These are phyloP conservation scores for Fusarium falciforme DNA, from an alignment of 2,329 filamentous ascomycete genomes.

Conservation along the genomic window DNA sequence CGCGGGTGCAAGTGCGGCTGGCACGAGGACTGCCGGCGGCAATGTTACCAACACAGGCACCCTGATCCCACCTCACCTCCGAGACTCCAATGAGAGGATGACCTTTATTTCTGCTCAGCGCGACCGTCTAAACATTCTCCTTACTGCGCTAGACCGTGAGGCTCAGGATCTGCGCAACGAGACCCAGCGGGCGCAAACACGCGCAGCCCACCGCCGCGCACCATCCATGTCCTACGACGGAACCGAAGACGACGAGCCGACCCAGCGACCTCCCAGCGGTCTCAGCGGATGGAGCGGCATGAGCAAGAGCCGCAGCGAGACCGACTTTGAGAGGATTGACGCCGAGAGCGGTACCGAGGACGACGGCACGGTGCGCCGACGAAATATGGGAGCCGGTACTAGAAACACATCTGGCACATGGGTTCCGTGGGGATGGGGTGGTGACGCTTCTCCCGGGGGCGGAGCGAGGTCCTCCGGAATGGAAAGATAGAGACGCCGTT, in stretches of 20 bases:
- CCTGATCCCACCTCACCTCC: conserved; percentile 78
- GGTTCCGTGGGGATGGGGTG: conserved; percentile 63
- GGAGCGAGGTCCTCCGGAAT: conserved; percentile 51
- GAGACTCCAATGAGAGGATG: conserved; percentile 73
- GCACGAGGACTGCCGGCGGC: conserved; percentile 40
- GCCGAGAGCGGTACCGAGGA: conserved; percentile 75
- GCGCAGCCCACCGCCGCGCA: conserved; percentile 32
- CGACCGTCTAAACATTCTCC: conserved; percentile 78
- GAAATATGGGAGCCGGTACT: conserved; percentile 40
- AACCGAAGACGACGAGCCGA: conserved; percentile 48
- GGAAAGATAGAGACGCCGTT: conserved; percentile 48
- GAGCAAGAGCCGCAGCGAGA: conserved; percentile 85
- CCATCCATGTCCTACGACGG: conserved; percentile 43
- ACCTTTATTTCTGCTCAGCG: conserved; percentile 83
- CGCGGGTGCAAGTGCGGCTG: conserved; percentile 51
- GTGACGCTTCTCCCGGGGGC: conserved; percentile 18
- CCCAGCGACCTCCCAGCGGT: conserved; percentile 60
- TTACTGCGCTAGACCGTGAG: conserved; percentile 84
- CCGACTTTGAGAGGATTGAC: conserved; percentile 90
- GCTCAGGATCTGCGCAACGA: conserved; percentile 68
- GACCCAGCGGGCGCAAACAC: conserved; percentile 41
- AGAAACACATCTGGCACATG: conserved; percentile 53
- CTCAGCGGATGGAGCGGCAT: conserved; percentile 66
- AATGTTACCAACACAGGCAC: conserved; percentile 59
- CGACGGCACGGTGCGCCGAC: conserved; percentile 52